phyloP scores from a whole-genome alignment of 2,329 filamentous ascomycete genomes.

The Penicillium sclerotiorum region DNA sequence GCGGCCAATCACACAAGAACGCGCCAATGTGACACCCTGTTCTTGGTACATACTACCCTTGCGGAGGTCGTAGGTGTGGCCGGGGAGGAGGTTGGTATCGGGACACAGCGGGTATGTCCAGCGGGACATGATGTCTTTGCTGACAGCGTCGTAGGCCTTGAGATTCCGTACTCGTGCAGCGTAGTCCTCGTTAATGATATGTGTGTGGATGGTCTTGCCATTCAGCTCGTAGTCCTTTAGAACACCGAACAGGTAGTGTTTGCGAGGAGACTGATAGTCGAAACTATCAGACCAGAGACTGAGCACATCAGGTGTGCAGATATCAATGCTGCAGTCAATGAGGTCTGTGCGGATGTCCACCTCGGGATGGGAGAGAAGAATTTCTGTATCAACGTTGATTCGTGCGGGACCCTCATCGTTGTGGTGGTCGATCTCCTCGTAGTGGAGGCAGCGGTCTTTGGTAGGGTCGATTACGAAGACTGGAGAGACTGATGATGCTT shows the following conservation, averaged over 20 bases:
- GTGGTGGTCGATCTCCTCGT: slow-evolving; percentile 80
- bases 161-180: slow-evolving; percentile 83
- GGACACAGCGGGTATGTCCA: slow-evolving; percentile 90
- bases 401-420: slow-evolving; percentile 52
- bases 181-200: slow-evolving; percentile 81
- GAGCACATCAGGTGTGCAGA: slow-evolving; percentile 93
- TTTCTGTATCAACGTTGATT: slow-evolving; percentile 73
- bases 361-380: slow-evolving; percentile 73
- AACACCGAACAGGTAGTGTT: slow-evolving; percentile 87
- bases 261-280: slow-evolving; percentile 87
- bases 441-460: slow-evolving; percentile 83
- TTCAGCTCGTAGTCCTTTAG: slow-evolving; percentile 97
- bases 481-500: slow-evolving; percentile 72
- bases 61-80: slow-evolving; percentile 73
- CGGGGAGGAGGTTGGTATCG: slow-evolving; percentile 79
- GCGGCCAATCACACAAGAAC: slow-evolving; percentile 69
- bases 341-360: slow-evolving; percentile 84
- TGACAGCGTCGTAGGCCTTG: slow-evolving; percentile 86
- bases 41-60: slow-evolving; percentile 76
- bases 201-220: slow-evolving; percentile 92
- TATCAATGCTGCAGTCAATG: slow-evolving; percentile 93
- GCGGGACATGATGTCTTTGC: slow-evolving; percentile 78
- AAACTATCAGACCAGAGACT: slow-evolving; percentile 97
- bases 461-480: slow-evolving; percentile 84
- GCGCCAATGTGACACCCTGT: slow-evolving; percentile 71